Evolutionary conservation across 805 yeast species (phyloP).

Genomic region (Candida lessepsii): DNA sequence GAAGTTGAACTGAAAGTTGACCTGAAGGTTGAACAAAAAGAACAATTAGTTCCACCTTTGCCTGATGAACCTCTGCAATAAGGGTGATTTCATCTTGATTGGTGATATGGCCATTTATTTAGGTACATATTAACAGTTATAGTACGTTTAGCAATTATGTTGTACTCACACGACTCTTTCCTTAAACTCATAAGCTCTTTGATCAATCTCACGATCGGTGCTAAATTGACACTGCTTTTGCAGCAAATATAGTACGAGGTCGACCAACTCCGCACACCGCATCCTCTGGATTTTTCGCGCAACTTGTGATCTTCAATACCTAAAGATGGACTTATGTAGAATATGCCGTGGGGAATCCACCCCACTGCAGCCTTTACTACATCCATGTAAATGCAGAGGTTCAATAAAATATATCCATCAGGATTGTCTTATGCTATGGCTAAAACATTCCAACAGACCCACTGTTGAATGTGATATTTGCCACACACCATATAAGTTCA

Average conservation of each 20-base stretch:
- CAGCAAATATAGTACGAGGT: too few relatives aligned
- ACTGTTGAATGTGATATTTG: conserved; percentile 82
- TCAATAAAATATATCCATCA: conserved; percentile 92
- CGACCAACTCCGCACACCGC: too few relatives aligned
- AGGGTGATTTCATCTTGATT: too few relatives aligned
- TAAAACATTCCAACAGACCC: conserved; percentile 60
- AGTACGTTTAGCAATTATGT: too few relatives aligned
- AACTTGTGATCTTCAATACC: neutral
- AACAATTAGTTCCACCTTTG: conserved; percentile 12
- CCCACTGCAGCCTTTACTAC: conserved; percentile 70
- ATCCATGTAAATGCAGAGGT: conserved; percentile 94
- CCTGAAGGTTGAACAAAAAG: conserved; percentile 1
- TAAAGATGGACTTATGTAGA: conserved; percentile 54
- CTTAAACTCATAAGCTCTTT: too few relatives aligned
- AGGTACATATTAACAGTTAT: too few relatives aligned
- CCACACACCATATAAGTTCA: conserved; percentile 67
- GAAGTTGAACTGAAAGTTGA: conserved; percentile 2
- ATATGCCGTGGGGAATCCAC: conserved; percentile 94
- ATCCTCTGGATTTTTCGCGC: neutral
- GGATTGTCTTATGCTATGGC: conserved; percentile 88
- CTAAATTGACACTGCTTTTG: too few relatives aligned
- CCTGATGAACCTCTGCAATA: conserved; percentile 10
- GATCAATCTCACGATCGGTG: too few relatives aligned
- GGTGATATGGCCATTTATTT: too few relatives aligned
- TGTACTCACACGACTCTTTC: too few relatives aligned